Conservation (phyloP, 305 asterid genomes). For the Fraxinus xanthoxyloides region DNA sequence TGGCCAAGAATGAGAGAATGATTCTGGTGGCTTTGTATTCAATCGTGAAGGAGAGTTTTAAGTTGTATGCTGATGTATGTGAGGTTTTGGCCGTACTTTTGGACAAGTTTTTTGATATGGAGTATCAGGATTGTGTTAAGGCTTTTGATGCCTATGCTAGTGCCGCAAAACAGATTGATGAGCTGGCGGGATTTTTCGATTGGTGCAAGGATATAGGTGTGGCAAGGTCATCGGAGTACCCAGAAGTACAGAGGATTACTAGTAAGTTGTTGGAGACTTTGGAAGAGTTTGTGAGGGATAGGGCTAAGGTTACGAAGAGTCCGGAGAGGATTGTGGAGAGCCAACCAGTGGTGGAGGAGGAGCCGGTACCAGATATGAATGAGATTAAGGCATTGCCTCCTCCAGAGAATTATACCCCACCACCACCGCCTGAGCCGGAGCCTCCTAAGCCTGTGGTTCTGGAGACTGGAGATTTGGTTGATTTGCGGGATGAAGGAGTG, state of each 20-base stretch:
- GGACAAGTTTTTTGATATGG: slow-evolving; percentile 86
- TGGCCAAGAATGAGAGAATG: slow-evolving; percentile 82
- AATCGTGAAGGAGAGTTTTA: slow-evolving; percentile 69
- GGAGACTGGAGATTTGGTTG: slow-evolving; percentile 60
- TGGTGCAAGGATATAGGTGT: slow-evolving; percentile 89
- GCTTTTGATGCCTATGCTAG: slow-evolving; percentile 70
- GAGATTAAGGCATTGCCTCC: slow-evolving; percentile 84
- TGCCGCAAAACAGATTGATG: slow-evolving; percentile 82
- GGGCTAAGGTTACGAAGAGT: slow-evolving; percentile 69
- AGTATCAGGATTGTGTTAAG: slow-evolving; percentile 74
- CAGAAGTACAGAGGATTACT: slow-evolving; percentile 81
- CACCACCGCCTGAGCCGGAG: slow-evolving; percentile 70
- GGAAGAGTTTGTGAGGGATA: slow-evolving; percentile 90
- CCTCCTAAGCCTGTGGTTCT: slow-evolving; percentile 45
- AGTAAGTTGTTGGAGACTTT: slow-evolving; percentile 76
- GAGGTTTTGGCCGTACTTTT: slow-evolving; percentile 76
- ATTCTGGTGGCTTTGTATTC: slow-evolving; percentile 67
- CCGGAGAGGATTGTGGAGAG: slow-evolving; percentile 65
- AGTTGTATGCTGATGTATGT: slow-evolving; percentile 77
- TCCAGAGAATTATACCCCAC: slow-evolving; percentile 59
- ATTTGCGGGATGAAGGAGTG: slow-evolving; percentile 78
- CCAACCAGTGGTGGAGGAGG: slow-evolving; percentile 49
- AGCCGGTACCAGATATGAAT: slow-evolving; percentile 64
- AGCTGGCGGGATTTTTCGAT: slow-evolving; percentile 58
- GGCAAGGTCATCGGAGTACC: slow-evolving; percentile 73